phyloP scores from a whole-genome alignment of 352 stramenopile genomes.

The Phytophthora citricola region DNA sequence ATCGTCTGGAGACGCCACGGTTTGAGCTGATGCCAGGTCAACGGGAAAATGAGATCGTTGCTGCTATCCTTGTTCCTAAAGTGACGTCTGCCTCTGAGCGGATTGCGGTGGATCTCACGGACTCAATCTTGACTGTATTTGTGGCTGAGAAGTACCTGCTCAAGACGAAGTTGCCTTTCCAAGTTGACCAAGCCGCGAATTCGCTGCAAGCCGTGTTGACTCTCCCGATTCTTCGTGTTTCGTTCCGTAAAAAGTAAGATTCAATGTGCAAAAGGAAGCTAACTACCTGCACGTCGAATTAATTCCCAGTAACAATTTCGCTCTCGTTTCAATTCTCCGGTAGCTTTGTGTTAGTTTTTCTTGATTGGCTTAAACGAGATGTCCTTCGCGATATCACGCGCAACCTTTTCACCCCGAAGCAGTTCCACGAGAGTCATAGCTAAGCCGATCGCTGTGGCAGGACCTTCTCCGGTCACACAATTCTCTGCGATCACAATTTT shows the following conservation, averaged over 20 bases:
- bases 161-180: conserved; percentile 56
- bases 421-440: conserved; percentile 66
- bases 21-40: conserved; percentile 46
- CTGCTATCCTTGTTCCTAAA: conserved; percentile 55
- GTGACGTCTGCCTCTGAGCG: conserved; percentile 38
- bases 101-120: conserved; percentile 57
- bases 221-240: conserved; percentile 39
- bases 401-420: conserved; percentile 55
- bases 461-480: conserved; percentile 72
- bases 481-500: conserved; percentile 64
- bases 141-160: conserved; percentile 64
- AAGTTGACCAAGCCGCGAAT: conserved; percentile 33
- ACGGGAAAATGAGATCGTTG: conserved; percentile 42
- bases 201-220: conserved; percentile 29
- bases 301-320: conserved; percentile 1
- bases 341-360: not conserved
- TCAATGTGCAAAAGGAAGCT: conserved; percentile 1
- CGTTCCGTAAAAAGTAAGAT: conserved; percentile 33
- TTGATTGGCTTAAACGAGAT: conserved; percentile 46
- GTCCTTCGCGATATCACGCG: conserved; percentile 31
- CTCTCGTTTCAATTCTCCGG: not conserved
- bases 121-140: conserved; percentile 54
- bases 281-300: conserved; percentile 1
- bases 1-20: conserved; percentile 43
- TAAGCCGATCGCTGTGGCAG: conserved; percentile 63